Conservation (phyloP, 129 eudicot species). For the Tagetes patula region DNA sequence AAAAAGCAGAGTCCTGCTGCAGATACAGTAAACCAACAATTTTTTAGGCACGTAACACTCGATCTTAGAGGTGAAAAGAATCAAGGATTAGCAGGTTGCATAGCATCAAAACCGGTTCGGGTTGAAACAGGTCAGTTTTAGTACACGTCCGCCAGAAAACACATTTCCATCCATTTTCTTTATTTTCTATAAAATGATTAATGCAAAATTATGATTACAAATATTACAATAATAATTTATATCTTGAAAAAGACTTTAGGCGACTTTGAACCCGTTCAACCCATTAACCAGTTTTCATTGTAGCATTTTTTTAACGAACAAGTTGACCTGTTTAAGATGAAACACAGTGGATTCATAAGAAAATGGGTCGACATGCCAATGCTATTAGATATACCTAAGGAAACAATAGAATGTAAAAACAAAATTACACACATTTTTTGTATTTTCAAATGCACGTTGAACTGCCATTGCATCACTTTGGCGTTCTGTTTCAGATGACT, state of each 20-base stretch:
- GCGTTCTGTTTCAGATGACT: conserved; percentile 70
- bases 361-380: background rate
- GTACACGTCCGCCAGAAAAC: conserved; percentile 8
- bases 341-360: background rate
- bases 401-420: background rate
- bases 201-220: background rate
- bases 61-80: conserved; percentile 4
- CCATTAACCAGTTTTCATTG: background rate
- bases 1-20: conserved; percentile 59
- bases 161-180: background rate
- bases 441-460: conserved; percentile 85
- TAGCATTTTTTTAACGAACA: background rate
- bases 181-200: background rate
- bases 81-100: background rate
- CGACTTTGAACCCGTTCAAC: background rate
- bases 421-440: conserved; percentile 48
- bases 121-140: background rate
- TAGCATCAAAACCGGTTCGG: conserved; percentile 5
- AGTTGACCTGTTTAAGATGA: background rate
- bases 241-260: background rate
- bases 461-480: conserved; percentile 93
- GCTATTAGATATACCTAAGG: background rate
- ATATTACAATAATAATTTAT: conserved; percentile 3
- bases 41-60: conserved; percentile 15
- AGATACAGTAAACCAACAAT: conserved; percentile 15